Evolutionary conservation across 345 rosid species (phyloP).

Genomic region (Populus ilicifolia): DNA sequence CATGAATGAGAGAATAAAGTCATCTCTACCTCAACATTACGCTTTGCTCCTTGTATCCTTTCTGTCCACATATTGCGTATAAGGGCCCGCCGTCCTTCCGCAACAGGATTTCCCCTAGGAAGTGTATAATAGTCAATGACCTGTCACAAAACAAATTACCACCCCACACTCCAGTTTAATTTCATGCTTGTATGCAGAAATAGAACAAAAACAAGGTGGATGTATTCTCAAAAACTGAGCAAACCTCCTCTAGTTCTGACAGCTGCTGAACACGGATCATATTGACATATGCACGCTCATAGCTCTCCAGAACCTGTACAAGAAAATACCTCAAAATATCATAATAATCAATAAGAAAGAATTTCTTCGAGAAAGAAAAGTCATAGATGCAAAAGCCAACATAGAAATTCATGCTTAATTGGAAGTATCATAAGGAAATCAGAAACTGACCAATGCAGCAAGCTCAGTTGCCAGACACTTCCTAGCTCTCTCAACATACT

Average conservation of each 20-base stretch:
- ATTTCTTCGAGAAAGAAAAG: not conserved
- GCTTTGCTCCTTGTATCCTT: constrained; percentile 87
- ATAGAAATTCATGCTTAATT: not conserved
- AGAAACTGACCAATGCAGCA: constrained; percentile 85
- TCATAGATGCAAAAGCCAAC: not conserved
- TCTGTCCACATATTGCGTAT: constrained; percentile 99
- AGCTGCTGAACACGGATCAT: constrained; percentile 99
- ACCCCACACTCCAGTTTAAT: constrained; percentile 1
- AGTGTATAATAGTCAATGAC: constrained; percentile 93
- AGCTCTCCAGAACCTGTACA: constrained; percentile 92
- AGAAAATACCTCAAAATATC: not conserved
- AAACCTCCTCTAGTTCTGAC: constrained; percentile 94
- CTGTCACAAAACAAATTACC: constrained; percentile 32
- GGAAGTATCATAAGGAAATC: not conserved
- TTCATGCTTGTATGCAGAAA: not conserved
- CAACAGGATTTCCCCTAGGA: constrained; percentile 65
- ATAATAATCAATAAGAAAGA: not conserved
- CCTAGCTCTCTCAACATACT: constrained; percentile 90
- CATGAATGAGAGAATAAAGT: not conserved
- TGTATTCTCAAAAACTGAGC: constrained; percentile 13
- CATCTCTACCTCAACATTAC: constrained; percentile 85
- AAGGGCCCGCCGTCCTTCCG: constrained; percentile 82
- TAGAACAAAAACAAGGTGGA: constrained; percentile 7
- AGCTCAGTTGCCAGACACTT: constrained; percentile 97
- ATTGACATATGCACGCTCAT: constrained; percentile 92